Evolutionary conservation across 305 asterid genomes (phyloP), one percentile per base, ranked within the genome.

Genomic region (Lippia alba): DNA sequence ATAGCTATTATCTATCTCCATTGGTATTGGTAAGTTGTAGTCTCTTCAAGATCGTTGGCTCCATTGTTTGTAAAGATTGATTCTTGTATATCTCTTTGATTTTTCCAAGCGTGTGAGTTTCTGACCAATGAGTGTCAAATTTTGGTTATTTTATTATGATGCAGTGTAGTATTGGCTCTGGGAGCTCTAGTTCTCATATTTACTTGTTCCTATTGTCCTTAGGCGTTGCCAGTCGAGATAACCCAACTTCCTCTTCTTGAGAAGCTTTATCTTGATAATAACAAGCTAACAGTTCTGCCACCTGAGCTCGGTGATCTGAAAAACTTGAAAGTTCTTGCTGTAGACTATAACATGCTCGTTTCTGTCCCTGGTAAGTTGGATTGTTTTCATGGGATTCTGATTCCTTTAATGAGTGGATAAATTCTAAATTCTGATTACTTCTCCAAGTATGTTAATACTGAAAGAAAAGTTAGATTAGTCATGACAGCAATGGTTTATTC

Each of bases 271-370:
- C 96, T 95, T 71, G 98, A 92, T 80, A 87, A 87, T 76, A 95
- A 95, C 83, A 92, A 79, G 91, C 85, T 95, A 46, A 77, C 94
- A 56, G 84, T 76, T 80, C 84, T 95, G 92, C 99, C 99, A 56
- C 85, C 99, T 78, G 97, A 95, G 85, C 88, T 95, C 77, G 99
- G 98, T 66, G 91, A 80, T 70, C 86, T 92, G 78, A 92, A 89
- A 84, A 82, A 80, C 70, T 81, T 95, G 84, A 90, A 92, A 89
- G 98, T 92, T 83, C 96, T 95, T 74, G 96, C 94, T 1, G 94
- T 82, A 60, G 99, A 95, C 89, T 80, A 82, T 83, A 95, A 95
- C 88, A 74, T 86, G 88, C 88, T 95, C 61, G 82, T 85, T 73
- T 87, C 98, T 20, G 94, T 95, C 61, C 99, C 99, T 36, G 99